A percentile compares a stretch with the other conserved stretches of the same genome.
These are phyloP conservation scores for Diaporthe longicolla DNA, from an alignment of 2,329 filamentous ascomycete species.

Conservation along the genomic window DNA sequence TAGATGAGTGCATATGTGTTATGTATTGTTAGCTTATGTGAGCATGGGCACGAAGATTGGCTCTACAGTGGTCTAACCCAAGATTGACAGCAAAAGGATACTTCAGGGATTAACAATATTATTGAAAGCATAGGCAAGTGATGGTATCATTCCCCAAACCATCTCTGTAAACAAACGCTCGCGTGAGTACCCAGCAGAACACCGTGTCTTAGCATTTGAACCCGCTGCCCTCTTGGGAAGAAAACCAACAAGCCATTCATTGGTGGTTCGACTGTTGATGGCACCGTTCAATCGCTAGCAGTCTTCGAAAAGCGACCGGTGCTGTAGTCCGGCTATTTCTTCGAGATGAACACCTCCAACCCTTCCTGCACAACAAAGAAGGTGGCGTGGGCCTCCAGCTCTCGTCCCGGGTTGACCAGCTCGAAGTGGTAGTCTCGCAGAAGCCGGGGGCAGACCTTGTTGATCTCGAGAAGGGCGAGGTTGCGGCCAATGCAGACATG, in stretches of 20 bases:
- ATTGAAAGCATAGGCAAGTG: not conserved
- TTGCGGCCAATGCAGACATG: constrained; percentile 70
- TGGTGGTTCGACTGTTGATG: too few species aligned
- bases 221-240: not conserved
- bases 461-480: constrained; percentile 69
- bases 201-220: not conserved
- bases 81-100: not conserved
- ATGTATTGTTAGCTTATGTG: not conserved
- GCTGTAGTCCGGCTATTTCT: constrained; percentile 44
- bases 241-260: not conserved
- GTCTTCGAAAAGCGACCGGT: too few species aligned
- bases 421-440: constrained; percentile 68
- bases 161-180: constrained; percentile 6
- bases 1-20: too few species aligned
- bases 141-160: constrained; percentile 4
- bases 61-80: too few species aligned
- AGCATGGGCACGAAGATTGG: not conserved
- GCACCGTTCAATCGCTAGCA: not conserved
- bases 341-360: constrained; percentile 64
- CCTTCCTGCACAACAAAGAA: constrained; percentile 74
- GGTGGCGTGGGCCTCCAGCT: constrained; percentile 67
- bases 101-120: not conserved
- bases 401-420: constrained; percentile 63
- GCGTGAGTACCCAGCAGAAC: constrained; percentile 5
- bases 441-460: constrained; percentile 70